These are phyloP conservation scores for Strigomonas culicis DNA, from an alignment of 208 protist genomes.

Conservation along the genomic window DNA sequence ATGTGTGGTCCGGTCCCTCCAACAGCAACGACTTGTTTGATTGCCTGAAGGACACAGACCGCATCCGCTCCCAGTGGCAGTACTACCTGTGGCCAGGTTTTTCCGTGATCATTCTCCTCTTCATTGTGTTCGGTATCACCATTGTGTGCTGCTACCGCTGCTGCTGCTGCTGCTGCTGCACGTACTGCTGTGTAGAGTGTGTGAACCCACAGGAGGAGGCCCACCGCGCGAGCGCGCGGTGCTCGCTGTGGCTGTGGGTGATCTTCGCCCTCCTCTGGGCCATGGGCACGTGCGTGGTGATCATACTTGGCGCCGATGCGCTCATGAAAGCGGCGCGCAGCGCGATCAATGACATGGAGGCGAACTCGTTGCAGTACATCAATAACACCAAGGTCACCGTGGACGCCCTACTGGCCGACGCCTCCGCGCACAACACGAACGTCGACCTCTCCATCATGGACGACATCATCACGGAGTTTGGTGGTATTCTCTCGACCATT, in stretches of 20 bases:
- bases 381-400: slow-evolving; percentile 29
- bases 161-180: slow-evolving; percentile 47
- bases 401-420: slow-evolving; percentile 27
- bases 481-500: slow-evolving; percentile 22
- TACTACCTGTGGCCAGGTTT: slow-evolving; percentile 60
- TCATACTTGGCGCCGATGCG: slow-evolving; percentile 52
- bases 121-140: slow-evolving; percentile 47
- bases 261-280: slow-evolving; percentile 40
- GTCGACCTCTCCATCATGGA: slow-evolving; percentile 31
- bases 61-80: slow-evolving; percentile 43
- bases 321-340: slow-evolving; percentile 24
- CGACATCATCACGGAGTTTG: slow-evolving; percentile 23
- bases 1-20: slow-evolving; percentile 57
- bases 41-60: slow-evolving; percentile 47
- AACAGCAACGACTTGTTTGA: slow-evolving; percentile 45
- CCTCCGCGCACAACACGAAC: neutral
- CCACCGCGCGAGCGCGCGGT: slow-evolving; percentile 28
- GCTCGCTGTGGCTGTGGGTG: slow-evolving; percentile 66
- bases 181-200: slow-evolving; percentile 29
- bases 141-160: slow-evolving; percentile 53
- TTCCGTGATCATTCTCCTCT: slow-evolving; percentile 45
- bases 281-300: slow-evolving; percentile 42
- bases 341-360: slow-evolving; percentile 27
- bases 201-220: slow-evolving; percentile 19
- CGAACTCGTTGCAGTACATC: slow-evolving; percentile 46